A percentile compares a stretch with the other conserved stretches of the same genome.
phyloP scores from a whole-genome alignment of 2,329 filamentous ascomycete species.

The Diaporthe australafricana region DNA sequence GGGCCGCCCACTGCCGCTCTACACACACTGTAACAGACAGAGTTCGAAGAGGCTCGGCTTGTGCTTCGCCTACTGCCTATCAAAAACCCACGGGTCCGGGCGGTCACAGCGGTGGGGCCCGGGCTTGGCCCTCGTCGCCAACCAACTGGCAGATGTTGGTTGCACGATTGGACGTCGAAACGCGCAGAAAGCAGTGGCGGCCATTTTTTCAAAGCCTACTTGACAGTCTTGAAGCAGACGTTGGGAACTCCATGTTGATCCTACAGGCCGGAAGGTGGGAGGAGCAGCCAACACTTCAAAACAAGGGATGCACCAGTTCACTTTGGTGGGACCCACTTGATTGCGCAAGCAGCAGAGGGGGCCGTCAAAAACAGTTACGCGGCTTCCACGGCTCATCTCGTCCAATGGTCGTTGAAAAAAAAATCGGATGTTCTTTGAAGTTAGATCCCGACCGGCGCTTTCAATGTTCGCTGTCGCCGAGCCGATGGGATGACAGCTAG shows the following conservation, averaged over 20 bases:
- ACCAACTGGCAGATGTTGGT: neutral
- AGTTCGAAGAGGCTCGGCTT: neutral
- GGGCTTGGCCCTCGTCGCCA: neutral
- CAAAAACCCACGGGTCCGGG: neutral
- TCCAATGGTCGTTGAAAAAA: neutral
- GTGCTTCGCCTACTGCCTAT: neutral
- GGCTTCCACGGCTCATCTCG: neutral
- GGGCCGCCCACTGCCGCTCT: neutral
- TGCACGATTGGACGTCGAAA: neutral
- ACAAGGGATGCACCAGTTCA: neutral
- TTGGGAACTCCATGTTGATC: neutral
- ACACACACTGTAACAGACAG: neutral
- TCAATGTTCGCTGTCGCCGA: neutral
- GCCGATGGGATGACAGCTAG: neutral
- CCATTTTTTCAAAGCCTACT: neutral
- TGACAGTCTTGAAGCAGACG: neutral
- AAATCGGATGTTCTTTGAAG: neutral
- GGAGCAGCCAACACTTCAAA: neutral
- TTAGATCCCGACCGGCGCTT: neutral
- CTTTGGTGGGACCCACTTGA: conserved; percentile 10
- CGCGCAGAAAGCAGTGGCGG: neutral
- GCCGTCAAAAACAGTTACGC: neutral
- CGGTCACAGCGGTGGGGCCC: neutral
- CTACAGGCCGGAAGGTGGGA: neutral
- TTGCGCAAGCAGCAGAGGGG: conserved; percentile 17